Evolutionary conservation across 352 stramenopile species (phyloP), one percentile per base, ranked within the genome.

Genomic region (Phytophthora quininea): DNA sequence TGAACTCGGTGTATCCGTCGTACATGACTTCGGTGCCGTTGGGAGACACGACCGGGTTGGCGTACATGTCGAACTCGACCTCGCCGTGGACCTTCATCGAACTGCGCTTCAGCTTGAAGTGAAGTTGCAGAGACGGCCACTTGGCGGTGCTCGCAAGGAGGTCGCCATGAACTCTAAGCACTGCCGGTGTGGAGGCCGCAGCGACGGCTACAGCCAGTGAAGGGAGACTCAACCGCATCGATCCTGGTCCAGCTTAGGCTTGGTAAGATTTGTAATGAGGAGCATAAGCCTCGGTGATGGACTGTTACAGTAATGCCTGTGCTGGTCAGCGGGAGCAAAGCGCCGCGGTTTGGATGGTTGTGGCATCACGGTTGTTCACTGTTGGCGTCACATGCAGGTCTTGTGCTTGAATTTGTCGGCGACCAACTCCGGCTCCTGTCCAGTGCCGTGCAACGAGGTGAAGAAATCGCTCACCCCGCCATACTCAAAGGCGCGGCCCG

Each of bases 51-150:
- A 80, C 54, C 0, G 71, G 79, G 12, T 73, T 82, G 5, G 67
- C 74, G 47, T 76, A 75, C 1, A 83, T 62, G 29, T 80, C 46
- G 35, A 84, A 79, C 46, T 76, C 51, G 4, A 55, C 59, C 4
- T 73, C 46, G 12, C 76, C 76, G 32, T 73, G 57, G 1, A 84
- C 32, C 7, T 59, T 57, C 79, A 88, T 84, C 1, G 73, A 71
- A 3, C 15, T 38, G 15, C 79, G 71, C 54, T 85, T 84, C 4
- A 82, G 40, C 0, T 37, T 80, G 54, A 85, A 75, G 31, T 76
- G 75, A 9, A 88, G 63, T 43, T 67, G 70, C 46, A 88, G 57
- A 1, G 73, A 80, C 12, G 74, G 76, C 58, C 72, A 77, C 32
- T 71, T 64, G 43, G 54, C 64, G 43, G 57, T 29, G 15, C 68